A percentile compares a stretch with the other conserved stretches of the same genome.
These are phyloP conservation scores for Paraglomus brasilianum DNA, from an alignment of 192 early-diverging fungal species.

Conservation along the genomic window DNA sequence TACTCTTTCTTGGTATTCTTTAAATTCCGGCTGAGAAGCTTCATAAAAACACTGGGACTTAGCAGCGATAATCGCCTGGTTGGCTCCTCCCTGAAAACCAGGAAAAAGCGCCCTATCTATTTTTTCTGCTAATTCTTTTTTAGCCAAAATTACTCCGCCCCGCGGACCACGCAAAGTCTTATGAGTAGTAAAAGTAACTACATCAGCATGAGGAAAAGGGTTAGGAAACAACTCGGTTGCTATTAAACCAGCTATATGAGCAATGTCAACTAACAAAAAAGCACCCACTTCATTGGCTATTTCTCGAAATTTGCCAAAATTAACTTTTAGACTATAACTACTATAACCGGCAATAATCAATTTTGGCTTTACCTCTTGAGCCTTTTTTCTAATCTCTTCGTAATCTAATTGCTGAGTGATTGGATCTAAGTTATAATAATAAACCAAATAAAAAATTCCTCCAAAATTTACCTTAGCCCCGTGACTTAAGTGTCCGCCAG, in stretches of 20 bases:
- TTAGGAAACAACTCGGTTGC: background rate
- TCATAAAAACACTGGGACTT: background rate
- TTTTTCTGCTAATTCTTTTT: background rate
- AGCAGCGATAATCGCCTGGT: background rate
- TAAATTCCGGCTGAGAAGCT: slow-evolving; percentile 1
- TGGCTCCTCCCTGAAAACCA: background rate
- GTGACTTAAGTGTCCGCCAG: slow-evolving; percentile 8
- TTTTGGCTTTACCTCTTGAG: background rate
- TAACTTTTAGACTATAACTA: slow-evolving; percentile 10
- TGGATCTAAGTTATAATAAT: slow-evolving; percentile 11
- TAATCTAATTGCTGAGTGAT: background rate
- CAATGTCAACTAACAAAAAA: slow-evolving; percentile 4
- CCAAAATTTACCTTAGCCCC: slow-evolving; percentile 9
- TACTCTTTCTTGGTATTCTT: slow-evolving; percentile 9
- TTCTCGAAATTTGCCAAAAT: background rate
- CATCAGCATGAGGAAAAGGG: slow-evolving; percentile 1
- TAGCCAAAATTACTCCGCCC: background rate
- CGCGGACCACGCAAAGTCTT: slow-evolving; percentile 1
- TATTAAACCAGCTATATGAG: background rate
- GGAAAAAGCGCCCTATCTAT: slow-evolving; percentile 6
- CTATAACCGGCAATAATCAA: slow-evolving; percentile 18
- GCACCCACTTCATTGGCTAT: background rate
- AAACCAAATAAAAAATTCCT: background rate
- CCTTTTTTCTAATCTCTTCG: background rate
- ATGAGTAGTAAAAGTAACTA: slow-evolving; percentile 6